Conservation (phyloP, 108 stramenopile species). For the Seminavis robusta region DNA sequence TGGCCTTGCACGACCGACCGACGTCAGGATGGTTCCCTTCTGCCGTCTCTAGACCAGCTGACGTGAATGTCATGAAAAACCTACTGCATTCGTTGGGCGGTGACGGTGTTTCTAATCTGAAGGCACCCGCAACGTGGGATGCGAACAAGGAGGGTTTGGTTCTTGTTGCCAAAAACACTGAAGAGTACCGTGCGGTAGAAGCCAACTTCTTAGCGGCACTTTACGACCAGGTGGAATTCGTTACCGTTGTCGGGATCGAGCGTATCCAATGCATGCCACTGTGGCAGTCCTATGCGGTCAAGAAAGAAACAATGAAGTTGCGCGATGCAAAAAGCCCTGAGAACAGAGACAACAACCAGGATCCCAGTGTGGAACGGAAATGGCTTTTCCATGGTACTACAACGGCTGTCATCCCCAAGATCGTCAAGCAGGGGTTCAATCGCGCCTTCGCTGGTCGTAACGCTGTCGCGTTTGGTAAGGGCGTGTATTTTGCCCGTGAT, state of each 20-base stretch:
- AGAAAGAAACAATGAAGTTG: background rate
- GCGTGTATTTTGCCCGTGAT: constrained; percentile 14
- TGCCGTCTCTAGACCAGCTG: background rate
- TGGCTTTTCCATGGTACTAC: constrained; percentile 1
- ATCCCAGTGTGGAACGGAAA: background rate
- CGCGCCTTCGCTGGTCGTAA: constrained; percentile 8
- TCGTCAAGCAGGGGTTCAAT: constrained; percentile 11
- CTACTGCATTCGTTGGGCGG: background rate
- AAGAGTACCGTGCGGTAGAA: background rate
- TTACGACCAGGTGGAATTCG: background rate
- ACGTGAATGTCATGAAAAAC: background rate
- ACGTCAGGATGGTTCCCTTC: background rate
- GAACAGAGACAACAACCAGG: background rate
- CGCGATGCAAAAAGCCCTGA: background rate
- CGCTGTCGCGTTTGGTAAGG: constrained; percentile 7
- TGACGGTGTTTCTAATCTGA: background rate
- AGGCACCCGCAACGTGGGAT: background rate
- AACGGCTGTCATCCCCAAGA: background rate
- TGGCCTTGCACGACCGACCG: background rate
- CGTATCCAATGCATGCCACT: background rate
- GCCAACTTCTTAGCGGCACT: background rate
- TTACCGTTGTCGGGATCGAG: background rate
- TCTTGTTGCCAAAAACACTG: background rate
- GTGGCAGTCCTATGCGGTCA: constrained; percentile 12
- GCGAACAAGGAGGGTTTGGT: background rate